phyloP scores from a whole-genome alignment of 352 stramenopile genomes.

The Globisporangium okanoganense region DNA sequence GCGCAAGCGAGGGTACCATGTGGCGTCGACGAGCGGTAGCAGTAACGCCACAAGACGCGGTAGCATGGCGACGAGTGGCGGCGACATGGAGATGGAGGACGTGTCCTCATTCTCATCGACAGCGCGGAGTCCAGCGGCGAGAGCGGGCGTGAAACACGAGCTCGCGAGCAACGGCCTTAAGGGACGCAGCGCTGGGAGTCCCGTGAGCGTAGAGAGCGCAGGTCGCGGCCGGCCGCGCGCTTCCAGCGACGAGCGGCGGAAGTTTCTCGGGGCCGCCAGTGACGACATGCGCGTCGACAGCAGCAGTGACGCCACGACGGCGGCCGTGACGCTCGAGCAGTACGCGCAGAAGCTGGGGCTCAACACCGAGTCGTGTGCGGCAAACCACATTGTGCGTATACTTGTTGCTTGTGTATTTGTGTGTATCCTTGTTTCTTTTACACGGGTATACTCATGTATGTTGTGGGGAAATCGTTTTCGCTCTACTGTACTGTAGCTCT shows the following conservation, averaged over 20 bases:
- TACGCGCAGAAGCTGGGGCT: slow-evolving; percentile 65
- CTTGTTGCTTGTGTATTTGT: neutral
- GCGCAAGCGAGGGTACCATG: slow-evolving; percentile 46
- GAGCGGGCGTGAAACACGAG: slow-evolving; percentile 7
- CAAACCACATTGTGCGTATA: slow-evolving; percentile 65
- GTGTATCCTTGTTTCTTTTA: neutral
- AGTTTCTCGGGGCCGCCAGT: slow-evolving; percentile 22
- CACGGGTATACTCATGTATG: neutral
- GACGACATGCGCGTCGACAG: slow-evolving; percentile 11
- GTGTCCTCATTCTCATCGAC: neutral
- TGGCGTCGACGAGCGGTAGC: slow-evolving; percentile 15
- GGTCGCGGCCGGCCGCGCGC: neutral
- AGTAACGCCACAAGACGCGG: neutral
- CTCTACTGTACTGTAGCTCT: slow-evolving; percentile 34
- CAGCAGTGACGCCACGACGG: neutral
- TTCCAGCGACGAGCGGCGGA: slow-evolving; percentile 11
- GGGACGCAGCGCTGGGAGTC: slow-evolving; percentile 7
- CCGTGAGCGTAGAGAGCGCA: slow-evolving; percentile 11
- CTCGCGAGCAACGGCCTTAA: neutral
- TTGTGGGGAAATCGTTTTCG: neutral
- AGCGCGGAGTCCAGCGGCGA: neutral
- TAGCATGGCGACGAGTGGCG: neutral
- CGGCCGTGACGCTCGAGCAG: slow-evolving; percentile 34
- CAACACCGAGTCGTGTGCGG: slow-evolving; percentile 62
- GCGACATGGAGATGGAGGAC: slow-evolving; percentile 17